These are phyloP conservation scores for Macrolepiota dolichaula DNA, from an alignment of 768 basidiomycete species.

Conservation along the genomic window DNA sequence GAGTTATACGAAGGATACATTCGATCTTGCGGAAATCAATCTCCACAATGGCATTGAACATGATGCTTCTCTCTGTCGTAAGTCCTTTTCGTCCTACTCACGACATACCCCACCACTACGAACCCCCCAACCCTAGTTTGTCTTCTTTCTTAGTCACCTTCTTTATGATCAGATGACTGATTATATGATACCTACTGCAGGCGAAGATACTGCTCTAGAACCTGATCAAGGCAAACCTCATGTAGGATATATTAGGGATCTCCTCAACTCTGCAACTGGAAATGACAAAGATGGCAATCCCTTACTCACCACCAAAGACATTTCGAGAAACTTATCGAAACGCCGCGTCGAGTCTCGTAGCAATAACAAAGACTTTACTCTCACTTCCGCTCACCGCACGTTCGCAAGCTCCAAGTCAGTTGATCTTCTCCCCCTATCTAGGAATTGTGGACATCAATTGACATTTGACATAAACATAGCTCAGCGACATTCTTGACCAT, in stretches of 20 bases:
- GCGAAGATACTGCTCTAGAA: constrained; percentile 43
- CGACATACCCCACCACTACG: too few relatives aligned
- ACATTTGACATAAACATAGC: constrained; percentile 27
- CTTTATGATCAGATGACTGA: too few relatives aligned
- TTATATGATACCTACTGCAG: constrained; percentile 33
- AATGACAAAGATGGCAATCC: constrained; percentile 44
- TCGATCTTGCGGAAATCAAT: constrained; percentile 65
- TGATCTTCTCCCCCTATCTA: too few relatives aligned
- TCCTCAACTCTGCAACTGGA: constrained; percentile 58
- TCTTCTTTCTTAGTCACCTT: too few relatives aligned
- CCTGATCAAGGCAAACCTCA: constrained; percentile 55
- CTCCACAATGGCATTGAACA: constrained; percentile 76
- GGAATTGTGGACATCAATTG: neutral
- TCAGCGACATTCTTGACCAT: constrained; percentile 50
- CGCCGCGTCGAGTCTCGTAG: constrained; percentile 50
- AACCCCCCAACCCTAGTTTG: too few relatives aligned
- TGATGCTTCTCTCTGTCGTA: too few relatives aligned
- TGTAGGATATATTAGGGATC: constrained; percentile 46
- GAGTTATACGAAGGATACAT: constrained; percentile 53
- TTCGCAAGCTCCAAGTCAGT: constrained; percentile 70
- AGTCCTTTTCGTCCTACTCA: constrained; percentile 23
- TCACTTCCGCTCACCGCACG: constrained; percentile 46
- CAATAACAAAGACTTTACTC: constrained; percentile 55
- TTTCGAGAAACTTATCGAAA: too few relatives aligned
- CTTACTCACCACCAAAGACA: constrained; percentile 53